Conservation (phyloP, 2,329 filamentous ascomycete genomes). For the Diaporthe australafricana region DNA sequence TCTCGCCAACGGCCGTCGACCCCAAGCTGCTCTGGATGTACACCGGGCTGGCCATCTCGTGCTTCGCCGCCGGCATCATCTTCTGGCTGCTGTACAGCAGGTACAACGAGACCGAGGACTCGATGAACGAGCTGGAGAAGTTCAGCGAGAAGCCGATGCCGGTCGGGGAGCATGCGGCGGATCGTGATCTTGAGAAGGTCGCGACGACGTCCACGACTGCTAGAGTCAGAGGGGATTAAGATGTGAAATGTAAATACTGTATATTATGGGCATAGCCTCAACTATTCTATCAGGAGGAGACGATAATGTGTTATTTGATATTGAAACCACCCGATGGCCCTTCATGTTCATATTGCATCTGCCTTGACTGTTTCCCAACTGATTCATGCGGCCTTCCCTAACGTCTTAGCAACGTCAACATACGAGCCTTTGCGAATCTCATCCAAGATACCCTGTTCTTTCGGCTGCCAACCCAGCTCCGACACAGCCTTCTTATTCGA, state of each 20-base stretch:
- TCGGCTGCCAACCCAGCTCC: conserved; percentile 53
- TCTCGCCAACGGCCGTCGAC: conserved; percentile 34
- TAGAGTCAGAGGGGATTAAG: not conserved
- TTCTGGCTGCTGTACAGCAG: conserved; percentile 36
- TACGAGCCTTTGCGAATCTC: conserved; percentile 46
- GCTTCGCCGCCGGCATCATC: conserved; percentile 30
- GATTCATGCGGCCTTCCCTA: not conserved
- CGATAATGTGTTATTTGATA: not conserved
- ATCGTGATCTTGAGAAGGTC: conserved; percentile 20
- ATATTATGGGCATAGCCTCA: not conserved
- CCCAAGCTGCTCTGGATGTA: conserved; percentile 38
- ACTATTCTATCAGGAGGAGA: not conserved
- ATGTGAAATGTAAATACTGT: not conserved
- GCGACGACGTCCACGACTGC: not conserved
- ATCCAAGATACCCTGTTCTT: conserved; percentile 48
- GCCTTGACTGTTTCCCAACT: too few species aligned
- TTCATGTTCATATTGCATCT: not conserved
- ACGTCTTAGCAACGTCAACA: conserved; percentile 33
- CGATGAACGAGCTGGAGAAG: conserved; percentile 37
- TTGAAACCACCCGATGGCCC: too few species aligned
- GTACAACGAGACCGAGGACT: conserved; percentile 33
- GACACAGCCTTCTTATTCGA: conserved; percentile 50
- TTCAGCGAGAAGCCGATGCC: conserved; percentile 30
- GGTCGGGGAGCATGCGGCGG: not conserved
- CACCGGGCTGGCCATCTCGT: conserved; percentile 28